These are phyloP conservation scores for Ogataea angusta DNA, from an alignment of 805 yeast species.

Conservation along the genomic window DNA sequence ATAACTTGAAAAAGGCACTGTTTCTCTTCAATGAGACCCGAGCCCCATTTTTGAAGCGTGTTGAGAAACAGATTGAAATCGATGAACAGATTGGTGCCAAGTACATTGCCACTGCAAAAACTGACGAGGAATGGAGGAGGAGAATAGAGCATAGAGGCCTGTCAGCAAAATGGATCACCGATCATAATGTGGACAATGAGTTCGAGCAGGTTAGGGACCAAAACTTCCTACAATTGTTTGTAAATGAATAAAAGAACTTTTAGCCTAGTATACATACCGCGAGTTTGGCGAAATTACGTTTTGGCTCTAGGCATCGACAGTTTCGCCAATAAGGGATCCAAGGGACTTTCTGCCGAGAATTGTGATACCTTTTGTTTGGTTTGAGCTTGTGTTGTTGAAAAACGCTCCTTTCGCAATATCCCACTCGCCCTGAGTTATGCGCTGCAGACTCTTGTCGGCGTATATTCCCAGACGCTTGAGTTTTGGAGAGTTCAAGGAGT, in stretches of 20 bases:
- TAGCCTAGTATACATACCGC: too few relatives aligned
- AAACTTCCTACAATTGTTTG: too few relatives aligned
- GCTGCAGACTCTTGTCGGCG: neutral
- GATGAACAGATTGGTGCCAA: conserved; percentile 6
- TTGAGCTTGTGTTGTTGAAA: neutral
- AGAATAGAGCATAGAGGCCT: conserved; percentile 4
- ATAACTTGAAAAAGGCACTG: neutral
- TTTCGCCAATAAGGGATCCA: neutral
- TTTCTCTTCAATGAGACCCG: conserved; percentile 9
- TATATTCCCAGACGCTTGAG: neutral
- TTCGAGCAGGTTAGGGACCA: conserved; percentile 2
- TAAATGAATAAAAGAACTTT: too few relatives aligned
- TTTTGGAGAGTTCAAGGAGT: neutral
- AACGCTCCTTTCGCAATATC: neutral
- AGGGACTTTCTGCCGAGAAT: neutral
- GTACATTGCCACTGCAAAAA: conserved; percentile 8
- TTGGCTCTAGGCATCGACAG: neutral
- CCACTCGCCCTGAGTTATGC: neutral
- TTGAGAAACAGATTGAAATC: conserved; percentile 10
- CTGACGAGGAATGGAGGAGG: conserved; percentile 9
- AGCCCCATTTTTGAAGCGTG: conserved; percentile 8
- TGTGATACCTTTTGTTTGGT: neutral
- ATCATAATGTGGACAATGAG: conserved; percentile 10
- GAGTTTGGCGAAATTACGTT: too few relatives aligned
- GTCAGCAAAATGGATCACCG: conserved; percentile 8